These are phyloP conservation scores for Neopestalotiopsis clavispora DNA, from an alignment of 2,329 filamentous ascomycete species.

Conservation along the genomic window DNA sequence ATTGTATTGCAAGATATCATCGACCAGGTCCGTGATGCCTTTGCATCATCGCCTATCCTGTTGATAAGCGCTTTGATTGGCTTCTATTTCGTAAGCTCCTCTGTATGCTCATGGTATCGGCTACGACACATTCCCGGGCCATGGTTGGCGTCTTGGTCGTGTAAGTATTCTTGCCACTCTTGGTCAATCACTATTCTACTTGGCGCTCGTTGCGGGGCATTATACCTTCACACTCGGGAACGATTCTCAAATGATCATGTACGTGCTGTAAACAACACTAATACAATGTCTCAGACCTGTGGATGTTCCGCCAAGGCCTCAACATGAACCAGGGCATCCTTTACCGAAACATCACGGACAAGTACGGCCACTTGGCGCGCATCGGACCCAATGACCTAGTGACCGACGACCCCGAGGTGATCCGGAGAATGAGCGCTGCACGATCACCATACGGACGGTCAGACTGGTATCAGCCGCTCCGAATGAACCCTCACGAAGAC, in stretches of 20 bases:
- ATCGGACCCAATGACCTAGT: conserved; percentile 17
- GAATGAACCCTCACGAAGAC: conserved; percentile 13
- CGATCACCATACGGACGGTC: conserved; percentile 16
- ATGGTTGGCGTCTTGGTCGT: not conserved
- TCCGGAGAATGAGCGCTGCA: conserved; percentile 14
- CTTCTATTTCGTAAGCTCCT: not conserved
- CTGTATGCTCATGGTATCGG: not conserved
- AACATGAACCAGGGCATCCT: not conserved
- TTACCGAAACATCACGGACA: conserved; percentile 1
- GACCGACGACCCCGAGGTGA: conserved; percentile 17
- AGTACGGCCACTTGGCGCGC: conserved; percentile 9
- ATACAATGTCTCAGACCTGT: not conserved
- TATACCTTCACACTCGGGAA: no score
- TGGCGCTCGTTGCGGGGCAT: no score
- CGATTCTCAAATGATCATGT: no score
- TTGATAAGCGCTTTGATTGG: not conserved
- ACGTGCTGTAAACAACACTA: not conserved
- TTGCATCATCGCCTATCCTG: not conserved
- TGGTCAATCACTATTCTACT: not conserved
- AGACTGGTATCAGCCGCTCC: conserved; percentile 16
- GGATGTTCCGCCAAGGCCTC: not conserved
- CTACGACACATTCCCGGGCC: conserved; percentile 1
- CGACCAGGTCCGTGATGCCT: not conserved
- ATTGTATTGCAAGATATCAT: not conserved
- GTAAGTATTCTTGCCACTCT: not conserved